Evolutionary conservation across 2,329 filamentous ascomycete species (phyloP).

Genomic region (Sphaerulina vaccinii): DNA sequence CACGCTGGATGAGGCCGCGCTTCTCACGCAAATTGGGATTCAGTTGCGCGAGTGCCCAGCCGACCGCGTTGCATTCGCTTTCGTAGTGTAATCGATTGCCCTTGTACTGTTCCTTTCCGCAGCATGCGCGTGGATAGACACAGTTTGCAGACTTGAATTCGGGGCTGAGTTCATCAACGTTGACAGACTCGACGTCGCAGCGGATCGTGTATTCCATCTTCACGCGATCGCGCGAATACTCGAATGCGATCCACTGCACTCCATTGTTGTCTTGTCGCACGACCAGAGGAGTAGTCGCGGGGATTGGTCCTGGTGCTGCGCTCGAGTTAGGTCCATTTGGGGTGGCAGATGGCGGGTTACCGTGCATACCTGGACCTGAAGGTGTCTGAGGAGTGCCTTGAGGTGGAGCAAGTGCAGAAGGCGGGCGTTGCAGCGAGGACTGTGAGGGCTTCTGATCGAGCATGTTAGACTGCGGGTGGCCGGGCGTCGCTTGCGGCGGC

Average conservation of each 20-base stretch:
- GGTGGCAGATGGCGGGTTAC: constrained; percentile 21
- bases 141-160: constrained; percentile 99
- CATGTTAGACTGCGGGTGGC: constrained; percentile 30
- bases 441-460: constrained; percentile 30
- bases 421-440: constrained; percentile 28
- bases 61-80: constrained; percentile 98
- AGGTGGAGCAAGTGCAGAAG: constrained; percentile 29
- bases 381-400: constrained; percentile 34
- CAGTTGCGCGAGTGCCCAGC: constrained; percentile 93
- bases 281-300: constrained; percentile 90
- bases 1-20: constrained; percentile 90
- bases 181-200: constrained; percentile 95
- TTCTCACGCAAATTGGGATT: constrained; percentile 91
- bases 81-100: constrained; percentile 95
- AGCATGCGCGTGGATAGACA: constrained; percentile 93
- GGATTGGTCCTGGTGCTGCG: constrained; percentile 91
- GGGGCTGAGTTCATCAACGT: constrained; percentile 75
- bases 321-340: constrained; percentile 71
- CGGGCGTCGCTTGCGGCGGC: constrained; percentile 25
- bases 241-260: constrained; percentile 98
- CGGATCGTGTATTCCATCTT: constrained; percentile 99
- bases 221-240: constrained; percentile 93
- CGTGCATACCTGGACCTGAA: constrained; percentile 34
- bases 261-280: constrained; percentile 94
- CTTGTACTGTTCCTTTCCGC: constrained; percentile 91